These are phyloP conservation scores for Rhynchospora breviuscula DNA, from an alignment of 176 grass and related monocot genomes.

Conservation along the genomic window DNA sequence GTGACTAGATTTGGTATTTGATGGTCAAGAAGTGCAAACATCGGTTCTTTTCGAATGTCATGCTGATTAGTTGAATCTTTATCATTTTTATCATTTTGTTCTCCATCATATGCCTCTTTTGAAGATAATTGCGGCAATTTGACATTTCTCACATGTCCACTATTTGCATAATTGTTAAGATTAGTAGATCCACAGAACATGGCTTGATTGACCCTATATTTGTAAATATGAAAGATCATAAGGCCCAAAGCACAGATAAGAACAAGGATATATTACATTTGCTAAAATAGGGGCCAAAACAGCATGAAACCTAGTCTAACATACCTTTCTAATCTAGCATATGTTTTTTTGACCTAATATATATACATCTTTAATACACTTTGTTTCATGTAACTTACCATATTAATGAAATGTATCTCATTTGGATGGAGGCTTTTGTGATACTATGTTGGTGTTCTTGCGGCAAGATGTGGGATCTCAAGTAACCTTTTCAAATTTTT, in stretches of 20 bases:
- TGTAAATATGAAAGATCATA: slow-evolving; percentile 15
- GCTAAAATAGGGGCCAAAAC: background rate
- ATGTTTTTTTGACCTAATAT: background rate
- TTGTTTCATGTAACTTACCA: background rate
- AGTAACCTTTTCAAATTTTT: background rate
- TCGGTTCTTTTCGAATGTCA: slow-evolving; percentile 29
- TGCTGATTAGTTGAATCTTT: slow-evolving; percentile 31
- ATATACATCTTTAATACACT: background rate
- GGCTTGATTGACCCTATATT: slow-evolving; percentile 77
- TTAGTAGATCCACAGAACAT: slow-evolving; percentile 61
- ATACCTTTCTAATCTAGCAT: background rate
- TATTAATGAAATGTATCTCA: background rate
- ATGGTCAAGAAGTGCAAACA: slow-evolving; percentile 36
- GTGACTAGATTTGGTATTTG: slow-evolving; percentile 92
- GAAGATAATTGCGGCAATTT: slow-evolving; percentile 60
- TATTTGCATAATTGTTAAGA: slow-evolving; percentile 64
- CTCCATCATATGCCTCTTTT: slow-evolving; percentile 41
- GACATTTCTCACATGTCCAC: slow-evolving; percentile 57
- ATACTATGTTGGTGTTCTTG: background rate
- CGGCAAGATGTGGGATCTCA: background rate
- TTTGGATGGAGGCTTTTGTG: background rate
- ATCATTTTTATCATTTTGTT: slow-evolving; percentile 28
- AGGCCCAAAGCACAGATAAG: slow-evolving; percentile 29
- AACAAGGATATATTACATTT: slow-evolving; percentile 9
- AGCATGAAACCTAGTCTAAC: background rate